phyloP scores from a whole-genome alignment of 179 eudicot species.

The Heliamphora pulchella region DNA sequence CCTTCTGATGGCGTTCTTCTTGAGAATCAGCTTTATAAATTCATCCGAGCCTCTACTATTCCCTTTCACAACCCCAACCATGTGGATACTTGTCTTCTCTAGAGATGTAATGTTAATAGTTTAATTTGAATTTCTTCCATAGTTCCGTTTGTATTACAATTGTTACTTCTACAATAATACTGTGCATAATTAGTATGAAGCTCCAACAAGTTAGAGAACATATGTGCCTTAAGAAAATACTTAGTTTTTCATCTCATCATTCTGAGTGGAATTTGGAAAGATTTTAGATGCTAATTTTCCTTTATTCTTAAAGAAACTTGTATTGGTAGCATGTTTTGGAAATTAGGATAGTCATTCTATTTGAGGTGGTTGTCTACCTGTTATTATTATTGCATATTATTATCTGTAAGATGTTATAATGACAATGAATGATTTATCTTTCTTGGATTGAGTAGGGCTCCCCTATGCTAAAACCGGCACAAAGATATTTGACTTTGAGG shows the following conservation, averaged over 20 bases:
- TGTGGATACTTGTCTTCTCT: neutral
- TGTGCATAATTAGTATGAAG: too few species aligned
- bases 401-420: neutral
- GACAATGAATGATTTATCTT: neutral
- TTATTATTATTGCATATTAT: too few species aligned
- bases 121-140: neutral
- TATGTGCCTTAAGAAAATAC: too few species aligned
- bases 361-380: neutral
- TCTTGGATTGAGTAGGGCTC: conserved; percentile 49
- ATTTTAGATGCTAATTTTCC: neutral
- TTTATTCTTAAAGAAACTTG: neutral
- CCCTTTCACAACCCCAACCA: neutral
- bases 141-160: too few species aligned
- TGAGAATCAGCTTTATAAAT: too few species aligned
- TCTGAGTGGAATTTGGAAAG: neutral
- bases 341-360: conserved; percentile 5
- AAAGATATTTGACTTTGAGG: conserved; percentile 62
- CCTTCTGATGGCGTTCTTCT: too few species aligned
- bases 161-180: too few species aligned
- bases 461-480: conserved; percentile 81
- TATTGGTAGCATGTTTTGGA: neutral
- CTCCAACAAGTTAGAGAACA: neutral
- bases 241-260: neutral
- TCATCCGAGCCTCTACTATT: neutral
- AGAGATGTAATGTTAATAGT: neutral